Evolutionary conservation across 1,139 yeast species (phyloP), one percentile per base, ranked within the genome.

Genomic region (Tardiomyces digboiensis): DNA sequence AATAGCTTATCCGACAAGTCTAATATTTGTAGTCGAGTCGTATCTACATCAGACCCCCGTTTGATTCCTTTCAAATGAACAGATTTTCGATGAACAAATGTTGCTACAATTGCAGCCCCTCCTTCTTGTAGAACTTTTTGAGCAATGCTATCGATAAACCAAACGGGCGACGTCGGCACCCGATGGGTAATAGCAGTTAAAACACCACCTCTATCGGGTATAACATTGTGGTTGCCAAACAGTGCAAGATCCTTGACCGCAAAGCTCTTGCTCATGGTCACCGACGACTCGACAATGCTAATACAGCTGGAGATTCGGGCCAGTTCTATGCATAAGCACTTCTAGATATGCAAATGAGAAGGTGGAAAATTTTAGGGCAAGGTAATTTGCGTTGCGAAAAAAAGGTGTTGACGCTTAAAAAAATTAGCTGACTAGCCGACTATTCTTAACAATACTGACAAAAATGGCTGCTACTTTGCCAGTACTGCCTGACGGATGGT

Each of bases 401-500:
- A 19, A 19, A 20, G 19, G 14, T 19, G 20, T 26, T 23, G n/a
- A n/a, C n/a, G 23, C 4, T 19, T 18, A 19, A 13, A n/a, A 12
- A 33, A 36, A 39, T 12, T n/a, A 18, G 19, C 2, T 19, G n/a
- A 3, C 21, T 29, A 7, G 16, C 13, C 13, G 21, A 33, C n/a
- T 19, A n/a, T 23, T 3, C 22, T 19, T 13, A 16, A 14, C 43
- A 21, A 19, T 23, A 7, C 41, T n/a, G 21, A 13, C 14, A n/a
- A 18, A 8, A 19, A 36, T 39, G 22, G 18, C 42, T 19, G 6
- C 16, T 12, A 10, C 29, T 16, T 33, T 44, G 7, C 44, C 46
- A 21, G 33, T 36, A 14, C 26, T 40, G 22, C 43, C 43, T 18
- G 7, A 19, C 26, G 43, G n/a, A n/a, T 43, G 45, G 43, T n/a